Conservation (phyloP, 108 stramenopile genomes). For the Cyclotella cryptica region DNA sequence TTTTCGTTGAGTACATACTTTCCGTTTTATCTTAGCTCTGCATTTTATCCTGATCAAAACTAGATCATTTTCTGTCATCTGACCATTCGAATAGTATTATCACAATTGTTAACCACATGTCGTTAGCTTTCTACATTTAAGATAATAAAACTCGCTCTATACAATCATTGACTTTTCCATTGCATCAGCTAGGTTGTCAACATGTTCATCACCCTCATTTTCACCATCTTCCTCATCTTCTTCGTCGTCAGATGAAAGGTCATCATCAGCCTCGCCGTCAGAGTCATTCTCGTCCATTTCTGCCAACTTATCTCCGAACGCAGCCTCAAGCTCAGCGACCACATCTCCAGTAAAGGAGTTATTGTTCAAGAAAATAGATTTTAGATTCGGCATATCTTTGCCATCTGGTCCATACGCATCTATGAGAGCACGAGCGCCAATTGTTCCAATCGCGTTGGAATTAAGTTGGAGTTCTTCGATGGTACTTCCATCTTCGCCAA, state of each 20-base stretch:
- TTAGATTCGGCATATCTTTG: slow-evolving; percentile 52
- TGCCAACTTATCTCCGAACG: slow-evolving; percentile 46
- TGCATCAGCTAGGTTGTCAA: slow-evolving; percentile 53
- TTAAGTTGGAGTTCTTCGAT: slow-evolving; percentile 54
- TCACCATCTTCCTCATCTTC: slow-evolving; percentile 48
- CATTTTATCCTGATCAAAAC: slow-evolving; percentile 10
- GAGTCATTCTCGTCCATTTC: slow-evolving; percentile 59
- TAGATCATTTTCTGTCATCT: not conserved
- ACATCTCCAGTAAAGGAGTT: slow-evolving; percentile 51
- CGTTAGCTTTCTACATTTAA: not conserved
- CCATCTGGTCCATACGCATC: slow-evolving; percentile 52
- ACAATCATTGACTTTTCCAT: slow-evolving; percentile 52
- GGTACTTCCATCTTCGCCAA: slow-evolving; percentile 41
- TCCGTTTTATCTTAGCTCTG: slow-evolving; percentile 11
- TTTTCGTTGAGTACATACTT: slow-evolving; percentile 1
- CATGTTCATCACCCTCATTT: slow-evolving; percentile 25
- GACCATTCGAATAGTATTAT: no score
- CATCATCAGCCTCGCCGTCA: slow-evolving; percentile 59
- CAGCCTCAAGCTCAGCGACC: slow-evolving; percentile 42
- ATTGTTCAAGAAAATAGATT: slow-evolving; percentile 42
- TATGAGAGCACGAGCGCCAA: slow-evolving; percentile 54
- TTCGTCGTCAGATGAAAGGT: slow-evolving; percentile 45
- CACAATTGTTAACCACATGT: not conserved
- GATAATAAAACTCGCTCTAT: slow-evolving; percentile 16
- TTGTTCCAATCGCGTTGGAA: slow-evolving; percentile 37